phyloP scores from a whole-genome alignment of 257 asterid genomes.

The Handroanthus guayacan region DNA sequence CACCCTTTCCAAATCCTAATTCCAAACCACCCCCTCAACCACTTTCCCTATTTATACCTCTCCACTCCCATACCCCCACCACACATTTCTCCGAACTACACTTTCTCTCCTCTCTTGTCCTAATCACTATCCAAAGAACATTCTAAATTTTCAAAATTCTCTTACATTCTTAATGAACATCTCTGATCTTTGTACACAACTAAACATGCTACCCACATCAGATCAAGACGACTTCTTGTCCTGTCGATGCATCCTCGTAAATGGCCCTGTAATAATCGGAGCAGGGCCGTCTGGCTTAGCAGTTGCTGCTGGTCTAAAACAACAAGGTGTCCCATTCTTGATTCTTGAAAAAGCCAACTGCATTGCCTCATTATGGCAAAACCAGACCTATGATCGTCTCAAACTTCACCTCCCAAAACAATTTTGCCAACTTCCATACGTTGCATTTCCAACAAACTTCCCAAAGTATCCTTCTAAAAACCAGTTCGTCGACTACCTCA shows the following conservation, averaged over 20 bases:
- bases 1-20: constrained; percentile 56
- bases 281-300: constrained; percentile 93
- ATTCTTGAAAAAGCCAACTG: constrained; percentile 80
- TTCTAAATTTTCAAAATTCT: background rate
- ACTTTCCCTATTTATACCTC: constrained; percentile 69
- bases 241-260: constrained; percentile 73
- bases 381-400: constrained; percentile 83
- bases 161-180: constrained; percentile 45
- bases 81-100: constrained; percentile 50
- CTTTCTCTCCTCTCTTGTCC: constrained; percentile 25
- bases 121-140: constrained; percentile 8
- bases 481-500: constrained; percentile 73
- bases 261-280: constrained; percentile 88
- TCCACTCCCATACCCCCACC: constrained; percentile 71
- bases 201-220: constrained; percentile 37
- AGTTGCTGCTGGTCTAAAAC: constrained; percentile 80
- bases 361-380: constrained; percentile 93
- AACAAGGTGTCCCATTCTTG: constrained; percentile 75
- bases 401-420: constrained; percentile 86
- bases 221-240: constrained; percentile 56
- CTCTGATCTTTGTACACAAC: constrained; percentile 46
- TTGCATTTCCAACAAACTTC: constrained; percentile 58
- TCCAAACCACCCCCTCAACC: constrained; percentile 43
- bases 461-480: constrained; percentile 72
- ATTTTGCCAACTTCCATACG: constrained; percentile 74